These are phyloP conservation scores for Fusarium sarcochroum DNA, from an alignment of 2,329 filamentous ascomycete species.

Conservation along the genomic window DNA sequence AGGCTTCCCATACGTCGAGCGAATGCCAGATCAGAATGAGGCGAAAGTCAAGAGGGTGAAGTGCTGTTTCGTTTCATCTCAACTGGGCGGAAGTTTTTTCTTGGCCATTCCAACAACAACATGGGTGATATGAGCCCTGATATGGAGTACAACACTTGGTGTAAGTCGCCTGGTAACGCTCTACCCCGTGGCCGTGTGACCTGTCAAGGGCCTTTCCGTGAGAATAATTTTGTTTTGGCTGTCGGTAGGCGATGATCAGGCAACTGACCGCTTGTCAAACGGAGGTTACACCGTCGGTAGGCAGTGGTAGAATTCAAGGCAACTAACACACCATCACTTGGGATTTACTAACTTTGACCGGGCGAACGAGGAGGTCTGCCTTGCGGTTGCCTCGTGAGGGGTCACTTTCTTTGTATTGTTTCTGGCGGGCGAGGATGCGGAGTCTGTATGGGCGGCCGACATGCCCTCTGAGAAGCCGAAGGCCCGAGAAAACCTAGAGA, in stretches of 20 bases:
- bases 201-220: conserved; percentile 2
- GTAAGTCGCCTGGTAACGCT: no score
- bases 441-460: neutral
- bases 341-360: conserved; percentile 14
- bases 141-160: no score
- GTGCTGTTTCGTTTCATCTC: conserved; percentile 15
- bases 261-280: conserved; percentile 25
- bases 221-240: neutral
- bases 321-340: conserved; percentile 13
- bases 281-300: conserved; percentile 14
- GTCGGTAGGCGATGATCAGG: conserved; percentile 15
- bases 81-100: neutral
- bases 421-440: neutral
- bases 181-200: conserved; percentile 35
- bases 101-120: neutral
- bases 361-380: conserved; percentile 21
- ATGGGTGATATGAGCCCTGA: conserved; percentile 1
- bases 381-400: conserved; percentile 29
- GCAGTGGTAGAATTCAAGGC: neutral
- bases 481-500: no score
- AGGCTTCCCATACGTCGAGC: conserved; percentile 22
- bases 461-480: neutral
- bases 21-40: conserved; percentile 22
- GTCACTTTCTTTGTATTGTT: neutral
- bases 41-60: conserved; percentile 24